phyloP scores from a whole-genome alignment of 1,284 basidiomycete genomes.

The Ustilago lituana region DNA sequence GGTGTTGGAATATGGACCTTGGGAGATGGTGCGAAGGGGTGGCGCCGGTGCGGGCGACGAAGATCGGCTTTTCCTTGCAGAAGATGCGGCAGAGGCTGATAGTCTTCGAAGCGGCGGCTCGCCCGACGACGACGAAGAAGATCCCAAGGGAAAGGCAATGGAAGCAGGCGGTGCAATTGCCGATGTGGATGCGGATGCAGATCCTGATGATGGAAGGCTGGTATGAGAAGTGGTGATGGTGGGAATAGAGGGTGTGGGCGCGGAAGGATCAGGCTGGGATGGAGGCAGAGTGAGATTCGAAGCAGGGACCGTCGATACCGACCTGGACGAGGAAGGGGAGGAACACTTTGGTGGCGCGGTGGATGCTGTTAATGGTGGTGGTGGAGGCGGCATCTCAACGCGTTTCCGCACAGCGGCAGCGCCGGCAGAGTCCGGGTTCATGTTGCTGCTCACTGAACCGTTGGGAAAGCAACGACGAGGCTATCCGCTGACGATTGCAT shows the following conservation, averaged over 20 bases:
- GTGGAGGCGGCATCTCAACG: slow-evolving; percentile 14
- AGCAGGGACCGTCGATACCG: not conserved
- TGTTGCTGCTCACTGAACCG: no score
- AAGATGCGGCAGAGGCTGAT: slow-evolving; percentile 19
- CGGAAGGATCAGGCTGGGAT: not conserved
- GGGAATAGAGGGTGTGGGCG: slow-evolving; percentile 7
- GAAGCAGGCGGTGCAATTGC: slow-evolving; percentile 1
- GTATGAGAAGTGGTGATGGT: no score
- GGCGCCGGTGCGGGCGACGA: slow-evolving; percentile 42
- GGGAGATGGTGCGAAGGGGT: slow-evolving; percentile 33
- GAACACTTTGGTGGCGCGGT: no score
- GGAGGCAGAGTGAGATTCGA: no score
- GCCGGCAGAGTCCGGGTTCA: no score
- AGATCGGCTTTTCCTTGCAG: slow-evolving; percentile 24
- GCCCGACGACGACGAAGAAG: not conserved
- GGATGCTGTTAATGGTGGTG: slow-evolving; percentile 16
- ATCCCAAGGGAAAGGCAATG: slow-evolving; percentile 21
- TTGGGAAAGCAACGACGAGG: no score
- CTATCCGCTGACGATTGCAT: no score
- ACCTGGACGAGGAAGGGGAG: slow-evolving; percentile 1
- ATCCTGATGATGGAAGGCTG: not conserved
- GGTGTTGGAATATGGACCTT: slow-evolving; percentile 12
- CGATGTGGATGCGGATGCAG: slow-evolving; percentile 8
- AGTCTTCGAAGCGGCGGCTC: not conserved
- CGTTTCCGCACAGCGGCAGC: not conserved